These are phyloP conservation scores for Botrytis porri DNA, from an alignment of 2,329 filamentous ascomycete species.

Conservation along the genomic window DNA sequence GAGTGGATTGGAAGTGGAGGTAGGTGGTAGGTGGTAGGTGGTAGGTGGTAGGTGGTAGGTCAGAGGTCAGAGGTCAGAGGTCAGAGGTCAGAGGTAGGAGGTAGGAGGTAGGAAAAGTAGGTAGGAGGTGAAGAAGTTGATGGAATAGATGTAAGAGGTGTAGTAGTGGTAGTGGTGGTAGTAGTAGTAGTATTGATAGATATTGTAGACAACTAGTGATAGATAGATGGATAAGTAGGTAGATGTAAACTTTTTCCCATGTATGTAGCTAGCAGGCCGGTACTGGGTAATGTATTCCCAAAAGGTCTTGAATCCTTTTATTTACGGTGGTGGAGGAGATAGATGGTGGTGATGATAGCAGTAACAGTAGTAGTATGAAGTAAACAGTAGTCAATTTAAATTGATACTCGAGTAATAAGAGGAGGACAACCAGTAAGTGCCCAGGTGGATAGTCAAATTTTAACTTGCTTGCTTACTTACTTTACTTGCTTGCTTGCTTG, in stretches of 20 bases:
- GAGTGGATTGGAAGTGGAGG: slow-evolving; percentile 7
- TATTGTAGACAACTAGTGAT: background rate
- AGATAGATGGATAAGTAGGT: background rate
- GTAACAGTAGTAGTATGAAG: background rate
- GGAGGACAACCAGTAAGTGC: background rate
- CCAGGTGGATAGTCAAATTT: background rate
- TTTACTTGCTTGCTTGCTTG: background rate
- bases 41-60: background rate
- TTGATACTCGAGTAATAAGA: background rate
- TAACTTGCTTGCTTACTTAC: background rate
- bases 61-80: background rate
- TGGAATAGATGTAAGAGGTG: background rate
- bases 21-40: background rate
- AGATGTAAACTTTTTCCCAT: background rate
- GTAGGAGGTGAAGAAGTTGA: background rate
- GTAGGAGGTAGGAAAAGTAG: background rate
- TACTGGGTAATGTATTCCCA: background rate
- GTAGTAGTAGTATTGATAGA: background rate
- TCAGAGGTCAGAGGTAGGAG: background rate
- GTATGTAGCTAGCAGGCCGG: background rate
- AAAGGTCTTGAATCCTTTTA: background rate
- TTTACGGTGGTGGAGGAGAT: background rate
- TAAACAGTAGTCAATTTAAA: no score
- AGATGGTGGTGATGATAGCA: background rate
- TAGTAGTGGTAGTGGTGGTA: background rate